Percentiles rank a stretch among this genome's conserved stretches.
These are phyloP conservation scores for Musa itinerans DNA, from an alignment of 176 grass and related monocot species.

Conservation along the genomic window DNA sequence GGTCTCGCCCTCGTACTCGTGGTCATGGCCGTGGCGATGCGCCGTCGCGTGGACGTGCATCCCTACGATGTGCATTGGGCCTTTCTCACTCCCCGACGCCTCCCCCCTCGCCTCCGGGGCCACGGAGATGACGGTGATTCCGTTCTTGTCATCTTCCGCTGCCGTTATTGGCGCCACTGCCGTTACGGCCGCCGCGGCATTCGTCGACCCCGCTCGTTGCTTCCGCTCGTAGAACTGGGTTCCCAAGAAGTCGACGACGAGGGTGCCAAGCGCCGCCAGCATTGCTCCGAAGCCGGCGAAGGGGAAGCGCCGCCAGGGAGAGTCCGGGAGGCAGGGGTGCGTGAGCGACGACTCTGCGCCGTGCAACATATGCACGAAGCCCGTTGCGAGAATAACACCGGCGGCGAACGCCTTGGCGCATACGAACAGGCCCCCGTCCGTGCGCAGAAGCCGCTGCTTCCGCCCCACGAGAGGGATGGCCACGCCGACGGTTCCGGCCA, in stretches of 20 bases:
- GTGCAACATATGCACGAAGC: constrained; percentile 80
- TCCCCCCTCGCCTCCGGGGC: background rate
- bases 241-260: constrained; percentile 57
- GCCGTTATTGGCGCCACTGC: constrained; percentile 5
- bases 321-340: constrained; percentile 37
- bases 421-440: constrained; percentile 41
- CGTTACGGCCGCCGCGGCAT: constrained; percentile 31
- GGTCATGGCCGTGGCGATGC: constrained; percentile 26
- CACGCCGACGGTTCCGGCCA: constrained; percentile 43
- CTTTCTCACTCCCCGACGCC: background rate
- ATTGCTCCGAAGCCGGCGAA: constrained; percentile 77
- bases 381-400: constrained; percentile 72
- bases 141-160: constrained; percentile 24
- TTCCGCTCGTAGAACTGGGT: constrained; percentile 68
- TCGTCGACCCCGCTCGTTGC: constrained; percentile 36
- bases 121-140: constrained; percentile 4
- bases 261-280: constrained; percentile 57
- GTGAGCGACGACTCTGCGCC: constrained; percentile 47
- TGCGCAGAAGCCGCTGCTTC: constrained; percentile 39
- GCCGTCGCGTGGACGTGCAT: constrained; percentile 27
- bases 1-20: constrained; percentile 25
- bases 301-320: constrained; percentile 50
- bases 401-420: constrained; percentile 60
- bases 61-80: constrained; percentile 4
- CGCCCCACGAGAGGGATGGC: constrained; percentile 48